Evolutionary conservation across 768 basidiomycete species (phyloP).

Genomic region (Lactarius sp.): DNA sequence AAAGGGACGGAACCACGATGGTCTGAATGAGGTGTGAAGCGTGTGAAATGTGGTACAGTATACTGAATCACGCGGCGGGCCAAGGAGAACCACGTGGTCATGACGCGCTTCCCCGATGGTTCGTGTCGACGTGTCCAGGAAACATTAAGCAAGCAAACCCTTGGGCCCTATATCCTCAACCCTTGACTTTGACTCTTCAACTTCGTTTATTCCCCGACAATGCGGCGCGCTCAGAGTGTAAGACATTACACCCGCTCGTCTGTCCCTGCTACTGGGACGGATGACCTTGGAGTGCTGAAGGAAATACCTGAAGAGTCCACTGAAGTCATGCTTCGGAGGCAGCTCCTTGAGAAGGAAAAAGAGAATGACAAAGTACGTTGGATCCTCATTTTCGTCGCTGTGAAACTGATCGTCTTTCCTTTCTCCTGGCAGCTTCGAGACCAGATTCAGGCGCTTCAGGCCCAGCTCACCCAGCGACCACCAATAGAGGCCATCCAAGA

Average conservation of each 20-base stretch:
- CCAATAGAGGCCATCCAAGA: slow-evolving; percentile 61
- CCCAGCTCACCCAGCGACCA: slow-evolving; percentile 61
- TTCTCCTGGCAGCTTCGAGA: slow-evolving; percentile 46
- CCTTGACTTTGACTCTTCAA: not conserved
- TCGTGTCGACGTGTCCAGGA: not conserved
- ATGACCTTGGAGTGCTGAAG: slow-evolving; percentile 24
- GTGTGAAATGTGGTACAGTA: not conserved
- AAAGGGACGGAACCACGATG: too few relatives aligned
- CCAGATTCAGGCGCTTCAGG: slow-evolving; percentile 58
- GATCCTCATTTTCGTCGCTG: not conserved
- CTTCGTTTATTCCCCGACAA: not conserved
- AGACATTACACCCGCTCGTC: slow-evolving; percentile 21
- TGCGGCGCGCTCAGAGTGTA: slow-evolving; percentile 25
- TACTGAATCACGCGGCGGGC: not conserved
- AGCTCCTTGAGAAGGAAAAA: slow-evolving; percentile 25
- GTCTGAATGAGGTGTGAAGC: too few relatives aligned
- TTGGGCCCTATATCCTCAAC: not conserved
- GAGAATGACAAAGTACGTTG: slow-evolving; percentile 23
- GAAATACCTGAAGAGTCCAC: slow-evolving; percentile 20
- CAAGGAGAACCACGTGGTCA: slow-evolving; percentile 3
- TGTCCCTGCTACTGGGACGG: slow-evolving; percentile 5
- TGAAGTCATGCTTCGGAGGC: slow-evolving; percentile 21
- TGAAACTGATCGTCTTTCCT: not conserved
- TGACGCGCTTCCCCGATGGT: slow-evolving; percentile 2
- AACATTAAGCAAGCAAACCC: not conserved